Evolutionary conservation across 345 rosid species (phyloP).

Genomic region (Chamaenerion angustifolium): DNA sequence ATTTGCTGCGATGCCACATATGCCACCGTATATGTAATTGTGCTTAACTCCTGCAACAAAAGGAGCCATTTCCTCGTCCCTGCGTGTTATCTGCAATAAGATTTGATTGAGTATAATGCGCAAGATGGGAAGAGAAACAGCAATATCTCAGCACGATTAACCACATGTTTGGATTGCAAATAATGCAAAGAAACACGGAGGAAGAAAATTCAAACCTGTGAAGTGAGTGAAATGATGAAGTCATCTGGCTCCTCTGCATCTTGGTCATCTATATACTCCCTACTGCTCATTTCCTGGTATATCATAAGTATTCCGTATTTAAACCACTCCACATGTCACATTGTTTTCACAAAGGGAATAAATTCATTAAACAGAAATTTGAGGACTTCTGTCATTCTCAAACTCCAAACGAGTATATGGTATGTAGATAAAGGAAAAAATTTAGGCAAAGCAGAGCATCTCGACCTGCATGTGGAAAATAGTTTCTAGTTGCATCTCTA

Average conservation of each 20-base stretch:
- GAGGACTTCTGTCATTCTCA: too few species aligned
- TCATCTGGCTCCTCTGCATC: conserved; percentile 98
- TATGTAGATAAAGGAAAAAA: neutral
- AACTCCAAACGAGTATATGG: neutral
- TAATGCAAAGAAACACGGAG: neutral
- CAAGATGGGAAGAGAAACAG: too few species aligned
- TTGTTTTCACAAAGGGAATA: neutral
- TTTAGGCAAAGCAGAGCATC: conserved; percentile 5
- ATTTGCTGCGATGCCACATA: conserved; percentile 71
- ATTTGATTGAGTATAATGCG: neutral
- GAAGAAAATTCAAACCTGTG: conserved; percentile 45
- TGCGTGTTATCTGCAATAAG: conserved; percentile 60
- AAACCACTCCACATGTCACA: neutral
- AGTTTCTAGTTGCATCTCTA: conserved; percentile 96
- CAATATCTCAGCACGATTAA: too few species aligned
- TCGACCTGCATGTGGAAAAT: conserved; percentile 87
- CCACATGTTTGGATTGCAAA: too few species aligned
- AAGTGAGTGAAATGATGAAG: conserved; percentile 74
- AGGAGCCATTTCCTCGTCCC: conserved; percentile 94
- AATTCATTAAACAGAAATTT: neutral
- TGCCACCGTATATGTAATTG: conserved; percentile 92
- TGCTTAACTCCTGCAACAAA: conserved; percentile 59
- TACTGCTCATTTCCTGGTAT: conserved; percentile 69
- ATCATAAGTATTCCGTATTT: conserved; percentile 13
- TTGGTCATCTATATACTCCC: conserved; percentile 86